phyloP scores from a whole-genome alignment of 2,329 filamentous ascomycete genomes.

The Xylariomycetidae sp. region DNA sequence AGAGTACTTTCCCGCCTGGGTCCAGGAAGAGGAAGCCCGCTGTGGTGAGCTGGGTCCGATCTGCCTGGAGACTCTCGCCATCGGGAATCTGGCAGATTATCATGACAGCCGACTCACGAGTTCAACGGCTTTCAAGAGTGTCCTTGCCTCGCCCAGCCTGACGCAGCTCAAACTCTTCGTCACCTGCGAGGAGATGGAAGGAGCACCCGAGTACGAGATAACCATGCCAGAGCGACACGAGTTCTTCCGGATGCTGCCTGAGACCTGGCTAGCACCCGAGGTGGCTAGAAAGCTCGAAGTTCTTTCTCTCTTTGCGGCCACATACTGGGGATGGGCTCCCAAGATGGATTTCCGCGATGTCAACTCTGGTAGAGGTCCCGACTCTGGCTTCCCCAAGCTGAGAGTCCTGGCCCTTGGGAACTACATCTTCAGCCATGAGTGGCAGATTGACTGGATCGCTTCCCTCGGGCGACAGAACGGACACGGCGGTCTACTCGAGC shows the following conservation, averaged over 20 bases:
- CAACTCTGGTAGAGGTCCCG: conserved; percentile 2
- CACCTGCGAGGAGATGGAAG: not conserved
- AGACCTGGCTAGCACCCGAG: conserved; percentile 1
- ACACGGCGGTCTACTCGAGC: conserved; percentile 28
- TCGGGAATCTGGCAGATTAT: conserved; percentile 1
- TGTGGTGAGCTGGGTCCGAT: conserved; percentile 1
- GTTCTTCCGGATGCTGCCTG: not conserved
- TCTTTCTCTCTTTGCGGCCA: conserved; percentile 1
- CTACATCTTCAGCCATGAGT: conserved; percentile 37
- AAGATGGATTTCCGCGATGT: conserved; percentile 22
- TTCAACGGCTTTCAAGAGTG: not conserved
- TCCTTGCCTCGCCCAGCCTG: not conserved
- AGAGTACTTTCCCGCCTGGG: not conserved
- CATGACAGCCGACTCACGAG: not conserved
- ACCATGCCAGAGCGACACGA: not conserved
- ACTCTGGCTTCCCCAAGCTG: conserved; percentile 30
- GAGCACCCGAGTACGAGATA: not conserved
- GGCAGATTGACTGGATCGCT: conserved; percentile 40
- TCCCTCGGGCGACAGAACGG: conserved; percentile 23
- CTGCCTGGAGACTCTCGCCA: not conserved
- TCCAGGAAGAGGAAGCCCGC: not conserved
- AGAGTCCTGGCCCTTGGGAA: conserved; percentile 33
- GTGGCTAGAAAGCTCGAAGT: conserved; percentile 1
- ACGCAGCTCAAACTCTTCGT: not conserved
- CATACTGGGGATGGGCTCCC: conserved; percentile 1